A percentile compares a stretch with the other conserved stretches of the same genome.
Conservation (phyloP, 352 stramenopile species). For the Thalassiosira exigua region DNA sequence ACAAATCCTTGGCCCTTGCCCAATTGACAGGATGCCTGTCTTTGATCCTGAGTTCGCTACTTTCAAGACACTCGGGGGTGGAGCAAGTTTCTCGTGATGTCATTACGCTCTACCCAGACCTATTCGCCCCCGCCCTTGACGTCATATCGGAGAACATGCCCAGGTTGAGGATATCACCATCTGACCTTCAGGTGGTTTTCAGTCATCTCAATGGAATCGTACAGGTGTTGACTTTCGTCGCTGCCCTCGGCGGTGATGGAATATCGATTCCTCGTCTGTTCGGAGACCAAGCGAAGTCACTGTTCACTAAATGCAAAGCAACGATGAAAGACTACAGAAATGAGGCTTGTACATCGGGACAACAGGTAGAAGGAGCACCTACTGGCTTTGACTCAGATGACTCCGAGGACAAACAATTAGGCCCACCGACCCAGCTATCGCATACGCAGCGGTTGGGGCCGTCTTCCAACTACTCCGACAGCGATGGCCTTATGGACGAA, state of each 20-base stretch:
- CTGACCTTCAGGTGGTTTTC: slow-evolving; percentile 38
- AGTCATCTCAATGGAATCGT: slow-evolving; percentile 56
- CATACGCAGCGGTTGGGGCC: slow-evolving; percentile 18
- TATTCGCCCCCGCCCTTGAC: slow-evolving; percentile 46
- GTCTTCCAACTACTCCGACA: slow-evolving; percentile 38
- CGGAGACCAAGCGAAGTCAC: slow-evolving; percentile 43
- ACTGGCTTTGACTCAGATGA: slow-evolving; percentile 38
- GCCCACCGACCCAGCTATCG: slow-evolving; percentile 12
- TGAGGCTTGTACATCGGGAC: slow-evolving; percentile 21
- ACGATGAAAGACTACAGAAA: slow-evolving; percentile 56
- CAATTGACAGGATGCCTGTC: slow-evolving; percentile 44
- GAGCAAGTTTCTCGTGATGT: slow-evolving; percentile 20
- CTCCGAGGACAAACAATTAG: slow-evolving; percentile 7
- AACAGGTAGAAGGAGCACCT: not conserved
- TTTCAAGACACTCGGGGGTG: slow-evolving; percentile 35
- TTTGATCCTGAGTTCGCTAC: no score
- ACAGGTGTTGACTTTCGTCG: slow-evolving; percentile 40
- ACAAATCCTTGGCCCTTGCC: slow-evolving; percentile 2
- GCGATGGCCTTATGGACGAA: slow-evolving; percentile 57
- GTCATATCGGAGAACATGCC: slow-evolving; percentile 38
- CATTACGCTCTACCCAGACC: slow-evolving; percentile 37
- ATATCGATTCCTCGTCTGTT: slow-evolving; percentile 31
- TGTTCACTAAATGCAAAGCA: slow-evolving; percentile 46
- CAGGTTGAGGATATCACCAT: slow-evolving; percentile 1
- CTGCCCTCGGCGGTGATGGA: slow-evolving; percentile 2